Evolutionary conservation across 176 grass and related monocot genomes (phyloP).

Genomic region (Avena insularis): DNA sequence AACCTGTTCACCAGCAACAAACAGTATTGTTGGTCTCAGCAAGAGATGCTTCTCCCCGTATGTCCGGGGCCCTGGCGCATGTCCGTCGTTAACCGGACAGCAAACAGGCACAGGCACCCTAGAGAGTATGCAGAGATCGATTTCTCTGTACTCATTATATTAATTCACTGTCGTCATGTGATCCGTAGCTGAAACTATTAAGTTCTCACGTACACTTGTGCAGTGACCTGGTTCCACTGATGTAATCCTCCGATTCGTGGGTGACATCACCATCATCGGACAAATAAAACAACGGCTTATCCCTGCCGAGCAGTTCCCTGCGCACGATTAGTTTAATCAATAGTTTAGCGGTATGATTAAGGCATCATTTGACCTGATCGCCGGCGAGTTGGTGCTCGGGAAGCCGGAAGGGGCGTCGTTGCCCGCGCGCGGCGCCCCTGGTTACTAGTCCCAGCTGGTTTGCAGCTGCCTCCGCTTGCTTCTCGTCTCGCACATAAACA

Average conservation of each 20-base stretch:
- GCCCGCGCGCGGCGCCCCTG: constrained; percentile 46
- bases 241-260: constrained; percentile 41
- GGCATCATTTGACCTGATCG: constrained; percentile 38
- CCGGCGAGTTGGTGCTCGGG: constrained; percentile 16
- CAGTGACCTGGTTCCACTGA: constrained; percentile 35
- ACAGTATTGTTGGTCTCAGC: constrained; percentile 10
- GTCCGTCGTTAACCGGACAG: background rate
- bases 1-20: background rate
- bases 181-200: constrained; percentile 5
- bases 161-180: background rate
- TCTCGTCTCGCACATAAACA: constrained; percentile 37
- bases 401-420: constrained; percentile 11
- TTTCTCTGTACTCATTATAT: background rate
- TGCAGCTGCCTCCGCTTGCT: background rate
- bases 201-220: background rate
- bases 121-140: background rate
- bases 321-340: constrained; percentile 32
- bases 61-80: background rate
- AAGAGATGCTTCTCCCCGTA: background rate
- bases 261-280: constrained; percentile 47
- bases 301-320: background rate
- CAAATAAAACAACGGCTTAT: constrained; percentile 44
- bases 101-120: constrained; percentile 8
- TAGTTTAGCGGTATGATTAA: constrained; percentile 50
- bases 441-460: background rate